These are phyloP conservation scores for Suhomyces kilbournensis DNA, from an alignment of 805 yeast genomes.

Conservation along the genomic window DNA sequence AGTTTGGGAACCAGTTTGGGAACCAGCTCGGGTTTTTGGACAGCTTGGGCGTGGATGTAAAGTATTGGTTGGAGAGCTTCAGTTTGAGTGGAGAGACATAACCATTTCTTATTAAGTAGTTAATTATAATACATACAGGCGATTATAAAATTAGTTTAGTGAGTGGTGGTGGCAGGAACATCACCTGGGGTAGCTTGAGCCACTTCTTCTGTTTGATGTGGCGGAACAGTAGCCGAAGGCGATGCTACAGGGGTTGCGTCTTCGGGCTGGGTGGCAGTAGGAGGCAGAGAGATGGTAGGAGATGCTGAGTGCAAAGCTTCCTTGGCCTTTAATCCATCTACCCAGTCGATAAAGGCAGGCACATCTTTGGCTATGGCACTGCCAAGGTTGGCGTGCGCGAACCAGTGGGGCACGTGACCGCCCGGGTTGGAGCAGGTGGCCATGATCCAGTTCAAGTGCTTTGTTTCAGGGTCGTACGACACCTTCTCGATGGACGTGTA, in stretches of 20 bases:
- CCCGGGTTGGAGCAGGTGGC: constrained; percentile 39
- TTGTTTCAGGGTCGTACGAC: constrained; percentile 15
- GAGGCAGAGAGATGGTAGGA: not conserved
- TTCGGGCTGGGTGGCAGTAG: not conserved
- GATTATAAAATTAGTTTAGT: no score
- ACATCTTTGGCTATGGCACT: constrained; percentile 41
- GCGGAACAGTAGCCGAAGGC: not conserved
- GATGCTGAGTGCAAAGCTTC: not conserved
- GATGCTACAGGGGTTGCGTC: not conserved
- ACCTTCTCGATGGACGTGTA: constrained; percentile 39
- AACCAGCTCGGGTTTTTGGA: constrained; percentile 38
- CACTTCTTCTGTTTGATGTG: not conserved
- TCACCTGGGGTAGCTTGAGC: not conserved
- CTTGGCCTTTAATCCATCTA: constrained; percentile 3
- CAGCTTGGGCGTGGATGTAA: constrained; percentile 42
- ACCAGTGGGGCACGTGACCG: constrained; percentile 38
- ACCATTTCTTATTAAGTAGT: no score
- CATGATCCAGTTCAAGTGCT: constrained; percentile 35
- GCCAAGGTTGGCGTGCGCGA: constrained; percentile 27
- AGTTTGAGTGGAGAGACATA: constrained; percentile 17
- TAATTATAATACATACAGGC: no score
- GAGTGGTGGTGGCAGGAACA: not conserved
- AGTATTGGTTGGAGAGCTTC: constrained; percentile 36
- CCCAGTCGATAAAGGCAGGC: constrained; percentile 36
- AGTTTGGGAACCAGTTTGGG: constrained; percentile 25